phyloP scores from a whole-genome alignment of 2,329 filamentous ascomycete species.

The Paraphoma chrysanthemicola region DNA sequence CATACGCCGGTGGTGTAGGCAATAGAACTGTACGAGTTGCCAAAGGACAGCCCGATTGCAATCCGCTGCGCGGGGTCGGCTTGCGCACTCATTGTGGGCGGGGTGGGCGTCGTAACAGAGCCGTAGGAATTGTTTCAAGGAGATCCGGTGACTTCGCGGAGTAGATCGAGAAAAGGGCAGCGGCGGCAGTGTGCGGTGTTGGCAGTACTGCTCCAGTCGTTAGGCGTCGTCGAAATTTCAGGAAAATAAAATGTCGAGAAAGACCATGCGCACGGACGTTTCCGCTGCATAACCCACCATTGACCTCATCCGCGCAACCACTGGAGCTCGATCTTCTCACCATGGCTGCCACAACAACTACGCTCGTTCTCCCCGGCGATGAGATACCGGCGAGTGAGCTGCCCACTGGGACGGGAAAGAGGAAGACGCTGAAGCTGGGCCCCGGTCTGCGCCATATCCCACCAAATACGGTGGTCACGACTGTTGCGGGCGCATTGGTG shows the following conservation, averaged over 20 bases:
- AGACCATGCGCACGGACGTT: slow-evolving; percentile 9
- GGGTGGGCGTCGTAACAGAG: slow-evolving; percentile 5
- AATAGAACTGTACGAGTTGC: slow-evolving; percentile 98
- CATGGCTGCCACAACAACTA: slow-evolving; percentile 64
- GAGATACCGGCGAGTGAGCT: slow-evolving; percentile 69
- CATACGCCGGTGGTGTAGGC: slow-evolving; percentile 76
- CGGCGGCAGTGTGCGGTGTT: background rate
- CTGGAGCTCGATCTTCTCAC: slow-evolving; percentile 10
- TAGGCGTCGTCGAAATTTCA: slow-evolving; percentile 24
- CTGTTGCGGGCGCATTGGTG: slow-evolving; percentile 71
- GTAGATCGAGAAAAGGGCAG: background rate
- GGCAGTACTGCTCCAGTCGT: background rate
- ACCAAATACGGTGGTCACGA: slow-evolving; percentile 73
- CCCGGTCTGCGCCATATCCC: slow-evolving; percentile 84
- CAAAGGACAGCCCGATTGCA: slow-evolving; percentile 95
- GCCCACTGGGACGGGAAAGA: slow-evolving; percentile 69
- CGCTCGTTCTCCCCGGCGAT: slow-evolving; percentile 82
- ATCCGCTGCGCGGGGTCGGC: slow-evolving; percentile 61
- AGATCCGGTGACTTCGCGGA: background rate
- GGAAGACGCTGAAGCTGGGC: slow-evolving; percentile 76
- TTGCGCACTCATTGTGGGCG: slow-evolving; percentile 58
- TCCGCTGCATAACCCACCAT: slow-evolving; percentile 5
- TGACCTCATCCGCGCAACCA: slow-evolving; percentile 16
- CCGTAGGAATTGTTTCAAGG: background rate
- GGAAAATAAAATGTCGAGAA: slow-evolving; percentile 19